Base-by-base conservation (phyloP, 257 asterid species). In the Rubia yunnanensis region DNA sequence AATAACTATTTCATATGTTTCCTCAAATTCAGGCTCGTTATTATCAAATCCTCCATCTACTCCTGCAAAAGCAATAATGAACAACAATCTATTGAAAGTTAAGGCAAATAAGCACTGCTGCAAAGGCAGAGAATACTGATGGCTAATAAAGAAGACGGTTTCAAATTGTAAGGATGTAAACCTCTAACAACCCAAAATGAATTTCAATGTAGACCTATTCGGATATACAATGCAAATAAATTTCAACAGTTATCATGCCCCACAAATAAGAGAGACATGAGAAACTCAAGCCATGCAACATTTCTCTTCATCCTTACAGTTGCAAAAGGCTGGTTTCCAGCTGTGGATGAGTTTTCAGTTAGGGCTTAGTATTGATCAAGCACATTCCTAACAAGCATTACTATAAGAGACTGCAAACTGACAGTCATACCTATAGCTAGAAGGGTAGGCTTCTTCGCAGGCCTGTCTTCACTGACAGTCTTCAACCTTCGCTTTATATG, bases 391-490 rank as follows among this genome's bases (percentile, higher is more conserved):
- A 27, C 62, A 60, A 52, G 52, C 60, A 38, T 34, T 13, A 64
- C 5, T 18, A 34, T 3, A 60, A 17, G 48, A 32, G 30, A 28
- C 4, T 7, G 23, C 59, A 64, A 65, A 52, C 5, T 27, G n/a
- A n/a, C n/a, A n/a, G n/a, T 44, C 53, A 70, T 85, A 94, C 99
- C 99, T 83, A 94, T 86, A 41, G 96, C 99, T 69, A 94, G 81
- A 60, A 81, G 96, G 70, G 96, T 88, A 32, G 99, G 99, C 74
- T 90, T 94, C 77, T 94, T 94, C 6, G 81, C 81, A 23, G 99
- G 99, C 75, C 99, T 83, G 64, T 90, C 99, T 74, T 94, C 99
- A 20, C 84, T 77, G 68, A 76, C 81, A 11, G 80, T 77, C 85
- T 88, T 89, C 64, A 26, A 58, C 5, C 82, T 85, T 77, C 84